A percentile compares a stretch with the other conserved stretches of the same genome.
These are phyloP conservation scores for Keqinozyma sinolaborantium DNA, from an alignment of 1,139 yeast genomes.

Conservation along the genomic window DNA sequence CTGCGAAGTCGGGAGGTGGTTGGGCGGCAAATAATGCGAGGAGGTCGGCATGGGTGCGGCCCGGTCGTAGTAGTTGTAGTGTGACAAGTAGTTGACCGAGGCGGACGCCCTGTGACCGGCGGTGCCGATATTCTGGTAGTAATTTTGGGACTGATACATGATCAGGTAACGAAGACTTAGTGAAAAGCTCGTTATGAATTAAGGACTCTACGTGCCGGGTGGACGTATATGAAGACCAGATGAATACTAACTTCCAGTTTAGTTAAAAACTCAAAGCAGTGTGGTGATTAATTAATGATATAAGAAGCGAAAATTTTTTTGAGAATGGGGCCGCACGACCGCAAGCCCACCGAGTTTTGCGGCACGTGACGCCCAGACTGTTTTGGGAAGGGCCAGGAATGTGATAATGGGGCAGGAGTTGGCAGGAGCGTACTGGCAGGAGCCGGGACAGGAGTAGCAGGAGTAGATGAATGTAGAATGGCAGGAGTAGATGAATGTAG, in stretches of 20 bases:
- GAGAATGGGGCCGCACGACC: too few species aligned
- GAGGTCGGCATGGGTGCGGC: conserved; percentile 12
- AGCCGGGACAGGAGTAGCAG: too few species aligned
- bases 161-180: conserved; percentile 32
- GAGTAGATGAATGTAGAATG: too few species aligned
- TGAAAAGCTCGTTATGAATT: conserved; percentile 33
- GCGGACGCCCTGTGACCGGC: conserved; percentile 37
- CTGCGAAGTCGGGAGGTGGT: conserved; percentile 3
- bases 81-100: conserved; percentile 21
- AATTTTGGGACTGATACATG: conserved; percentile 4
- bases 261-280: conserved; percentile 11
- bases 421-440: too few species aligned
- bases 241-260: conserved; percentile 8
- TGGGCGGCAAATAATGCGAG: conserved; percentile 9
- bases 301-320: too few species aligned
- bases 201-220: too few species aligned
- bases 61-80: conserved; percentile 3
- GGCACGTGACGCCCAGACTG: too few species aligned
- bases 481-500: too few species aligned
- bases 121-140: conserved; percentile 29
- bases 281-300: neutral
- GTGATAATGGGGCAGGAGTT: too few species aligned
- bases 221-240: too few species aligned
- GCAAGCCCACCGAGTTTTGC: too few species aligned
- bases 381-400: too few species aligned